Base-by-base conservation (phyloP, 2,329 filamentous ascomycete genomes). In the Fusarium euwallaceae region DNA sequence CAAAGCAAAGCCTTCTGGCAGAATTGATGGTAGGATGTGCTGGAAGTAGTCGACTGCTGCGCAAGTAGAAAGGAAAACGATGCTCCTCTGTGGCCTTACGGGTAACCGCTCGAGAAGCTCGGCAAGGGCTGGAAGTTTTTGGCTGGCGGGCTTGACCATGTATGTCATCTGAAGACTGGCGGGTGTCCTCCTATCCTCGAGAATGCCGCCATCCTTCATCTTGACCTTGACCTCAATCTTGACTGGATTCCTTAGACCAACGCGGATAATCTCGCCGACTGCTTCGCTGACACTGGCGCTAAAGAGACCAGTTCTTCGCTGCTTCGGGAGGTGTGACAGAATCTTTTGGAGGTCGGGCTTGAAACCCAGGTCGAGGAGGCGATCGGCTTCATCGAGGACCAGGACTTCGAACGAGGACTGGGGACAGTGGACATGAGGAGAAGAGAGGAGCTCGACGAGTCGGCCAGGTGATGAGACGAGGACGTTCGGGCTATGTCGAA, bases 271-370 rank as follows among this genome's bases (percentile, higher is more conserved):
- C 81, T 98, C 94, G 72, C 95, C 92, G 1, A 99, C 94, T 2
- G 97, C 97, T 80, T 98, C 97, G 78, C 93, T 97, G n/a, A 99
- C 94, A 78, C 94, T 97, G 14, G 97, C 97, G 79, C 95, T 98
- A 84, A 98, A 99, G 0, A 99, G 86, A 0, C 97, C 97, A 0
- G 97, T 99, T 59, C 97, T 90, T 61, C 97, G 89, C 82, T 99
- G 97, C 81, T 99, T 99, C 0, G 97, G 97, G 7, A 99, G 85
- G 17, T 93, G 90, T 0, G 91, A 90, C 24, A 99, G 85, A 45
- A 98, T 98, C 65, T 91, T 94, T 76, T 97, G 94, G 32, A 99
- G 84, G 76, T 98, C 95, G 66, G 94, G 92, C 82, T 97, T 97
- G 84, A 99, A 98, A 7, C 97, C 97, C 24, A 98, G 88, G 83